Conservation (phyloP, 164 flowering plant genomes). For the Paratinospora sagittata region DNA sequence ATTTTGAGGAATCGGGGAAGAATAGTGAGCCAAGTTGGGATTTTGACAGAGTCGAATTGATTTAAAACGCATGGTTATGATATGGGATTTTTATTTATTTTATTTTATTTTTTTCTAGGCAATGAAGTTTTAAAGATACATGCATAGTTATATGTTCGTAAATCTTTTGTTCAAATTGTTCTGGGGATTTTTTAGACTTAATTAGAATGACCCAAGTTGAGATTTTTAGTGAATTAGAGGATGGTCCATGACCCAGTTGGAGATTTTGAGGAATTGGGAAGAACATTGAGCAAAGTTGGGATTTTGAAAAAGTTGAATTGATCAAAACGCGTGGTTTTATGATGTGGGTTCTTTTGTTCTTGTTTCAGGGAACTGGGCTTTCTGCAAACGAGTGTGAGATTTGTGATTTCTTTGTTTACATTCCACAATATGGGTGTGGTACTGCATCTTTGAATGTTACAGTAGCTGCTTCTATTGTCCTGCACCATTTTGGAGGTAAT, state of each 20-base stretch:
- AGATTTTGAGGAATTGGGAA: neutral
- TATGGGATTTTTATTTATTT: too few species aligned
- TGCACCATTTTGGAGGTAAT: slow-evolving; percentile 93
- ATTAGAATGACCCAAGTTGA: neutral
- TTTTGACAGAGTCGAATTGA: too few species aligned
- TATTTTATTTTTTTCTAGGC: too few species aligned
- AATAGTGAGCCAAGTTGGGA: too few species aligned
- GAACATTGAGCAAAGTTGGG: neutral
- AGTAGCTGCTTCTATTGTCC: slow-evolving; percentile 90
- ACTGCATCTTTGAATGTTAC: slow-evolving; percentile 99
- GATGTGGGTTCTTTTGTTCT: neutral
- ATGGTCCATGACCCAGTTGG: neutral
- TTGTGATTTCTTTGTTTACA: slow-evolving; percentile 92
- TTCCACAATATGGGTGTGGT: slow-evolving; percentile 95
- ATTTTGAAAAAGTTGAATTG: neutral
- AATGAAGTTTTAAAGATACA: too few species aligned
- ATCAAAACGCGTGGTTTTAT: neutral
- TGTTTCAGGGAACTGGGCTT: slow-evolving; percentile 72
- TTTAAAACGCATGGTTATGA: too few species aligned
- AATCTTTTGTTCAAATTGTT: too few species aligned
- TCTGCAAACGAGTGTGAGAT: slow-evolving; percentile 85
- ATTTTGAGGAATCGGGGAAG: neutral
- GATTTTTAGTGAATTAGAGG: neutral
- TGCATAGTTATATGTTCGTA: too few species aligned
- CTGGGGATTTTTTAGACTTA: neutral